A percentile compares a stretch with the other conserved stretches of the same genome.
These are phyloP conservation scores for Talaromyces funiculosus DNA, from an alignment of 2,329 filamentous ascomycete genomes.

Conservation along the genomic window DNA sequence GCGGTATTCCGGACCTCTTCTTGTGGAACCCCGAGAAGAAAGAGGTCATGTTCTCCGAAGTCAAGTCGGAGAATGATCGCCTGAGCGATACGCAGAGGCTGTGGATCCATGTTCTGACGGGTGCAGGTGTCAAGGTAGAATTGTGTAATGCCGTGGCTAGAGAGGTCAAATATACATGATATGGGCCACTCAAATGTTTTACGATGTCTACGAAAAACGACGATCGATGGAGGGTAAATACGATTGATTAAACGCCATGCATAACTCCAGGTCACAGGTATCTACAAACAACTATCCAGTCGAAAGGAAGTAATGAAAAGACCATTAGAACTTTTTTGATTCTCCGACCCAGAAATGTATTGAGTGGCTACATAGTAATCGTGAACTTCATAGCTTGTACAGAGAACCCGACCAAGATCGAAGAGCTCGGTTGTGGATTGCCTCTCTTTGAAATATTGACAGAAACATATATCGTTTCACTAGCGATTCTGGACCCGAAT, in stretches of 20 bases:
- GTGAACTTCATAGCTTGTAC: constrained; percentile 2
- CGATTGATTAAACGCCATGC: neutral
- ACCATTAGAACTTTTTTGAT: constrained; percentile 5
- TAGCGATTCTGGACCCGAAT: neutral
- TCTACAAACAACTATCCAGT: neutral
- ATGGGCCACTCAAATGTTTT: neutral
- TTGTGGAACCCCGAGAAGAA: constrained; percentile 64
- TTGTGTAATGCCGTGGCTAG: constrained; percentile 62
- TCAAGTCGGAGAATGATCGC: constrained; percentile 83
- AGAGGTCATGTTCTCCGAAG: constrained; percentile 71
- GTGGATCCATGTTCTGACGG: constrained; percentile 90
- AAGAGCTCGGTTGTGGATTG: neutral
- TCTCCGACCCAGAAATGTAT: constrained; percentile 1
- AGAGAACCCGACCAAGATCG: neutral
- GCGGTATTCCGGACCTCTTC: constrained; percentile 88
- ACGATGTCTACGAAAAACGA: neutral
- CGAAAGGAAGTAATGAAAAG: neutral
- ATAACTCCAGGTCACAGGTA: constrained; percentile 9
- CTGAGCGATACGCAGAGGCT: constrained; percentile 92
- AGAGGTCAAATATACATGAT: constrained; percentile 40
- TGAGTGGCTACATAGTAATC: constrained; percentile 9
- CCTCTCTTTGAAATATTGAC: neutral
- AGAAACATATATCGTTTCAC: neutral
- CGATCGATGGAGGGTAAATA: neutral
- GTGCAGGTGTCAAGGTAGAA: constrained; percentile 79